These are phyloP conservation scores for Aureobasidium pullulans DNA, from an alignment of 2,329 filamentous ascomycete species.

Conservation along the genomic window DNA sequence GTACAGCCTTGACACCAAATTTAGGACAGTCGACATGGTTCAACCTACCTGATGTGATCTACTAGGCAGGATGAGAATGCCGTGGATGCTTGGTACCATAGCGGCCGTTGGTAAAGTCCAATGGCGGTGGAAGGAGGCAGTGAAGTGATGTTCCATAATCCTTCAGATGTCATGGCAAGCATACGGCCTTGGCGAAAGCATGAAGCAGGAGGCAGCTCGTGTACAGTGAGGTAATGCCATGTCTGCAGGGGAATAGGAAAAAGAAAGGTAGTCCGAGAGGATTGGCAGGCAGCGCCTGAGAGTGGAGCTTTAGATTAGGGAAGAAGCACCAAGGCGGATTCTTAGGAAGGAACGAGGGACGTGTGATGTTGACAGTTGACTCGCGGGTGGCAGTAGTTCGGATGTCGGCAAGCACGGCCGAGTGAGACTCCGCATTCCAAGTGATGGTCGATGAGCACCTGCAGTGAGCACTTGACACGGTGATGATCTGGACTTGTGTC, in stretches of 20 bases:
- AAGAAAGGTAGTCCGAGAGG: not conserved
- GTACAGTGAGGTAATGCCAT: not conserved
- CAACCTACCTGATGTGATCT: not conserved
- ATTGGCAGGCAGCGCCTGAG: not conserved
- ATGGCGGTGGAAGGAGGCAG: not conserved
- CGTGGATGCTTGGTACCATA: not conserved
- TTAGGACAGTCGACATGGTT: not conserved
- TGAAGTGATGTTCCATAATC: not conserved
- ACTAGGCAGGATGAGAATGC: not conserved
- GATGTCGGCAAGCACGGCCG: not conserved
- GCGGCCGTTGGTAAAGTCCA: not conserved
- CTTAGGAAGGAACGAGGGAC: no score
- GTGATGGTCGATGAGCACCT: no score
- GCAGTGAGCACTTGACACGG: no score
- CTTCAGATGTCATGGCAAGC: not conserved
- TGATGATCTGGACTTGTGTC: no score
- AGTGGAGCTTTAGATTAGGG: not conserved
- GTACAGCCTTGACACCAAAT: not conserved
- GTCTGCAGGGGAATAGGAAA: not conserved
- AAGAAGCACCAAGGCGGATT: no score
- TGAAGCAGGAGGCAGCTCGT: not conserved
- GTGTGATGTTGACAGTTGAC: no score
- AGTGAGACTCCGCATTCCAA: no score
- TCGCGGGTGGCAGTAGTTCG: not conserved
- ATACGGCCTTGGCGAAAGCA: not conserved